These are phyloP conservation scores for Sanghuangporus weigelae DNA, from an alignment of 1,284 basidiomycete species.

Conservation along the genomic window DNA sequence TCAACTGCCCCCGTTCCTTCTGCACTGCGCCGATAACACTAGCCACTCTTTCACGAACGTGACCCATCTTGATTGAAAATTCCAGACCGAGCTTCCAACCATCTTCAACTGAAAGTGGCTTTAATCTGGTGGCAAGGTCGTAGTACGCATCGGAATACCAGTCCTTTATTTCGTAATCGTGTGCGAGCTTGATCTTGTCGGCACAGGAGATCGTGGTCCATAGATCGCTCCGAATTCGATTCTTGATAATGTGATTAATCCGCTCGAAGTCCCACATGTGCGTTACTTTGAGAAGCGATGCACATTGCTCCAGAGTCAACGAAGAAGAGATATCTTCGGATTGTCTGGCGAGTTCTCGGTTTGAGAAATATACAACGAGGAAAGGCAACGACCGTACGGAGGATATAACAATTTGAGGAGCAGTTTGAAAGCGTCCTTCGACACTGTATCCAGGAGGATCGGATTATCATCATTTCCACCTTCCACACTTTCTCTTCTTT, in stretches of 20 bases:
- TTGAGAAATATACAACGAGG: background rate
- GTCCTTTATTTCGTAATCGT: conserved; percentile 2
- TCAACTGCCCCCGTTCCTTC: too few relatives aligned
- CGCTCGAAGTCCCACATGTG: conserved; percentile 12
- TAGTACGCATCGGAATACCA: background rate
- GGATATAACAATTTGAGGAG: conserved; percentile 3
- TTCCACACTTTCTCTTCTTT: background rate
- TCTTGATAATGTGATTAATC: background rate
- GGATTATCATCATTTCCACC: conserved; percentile 5
- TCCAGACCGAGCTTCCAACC: background rate
- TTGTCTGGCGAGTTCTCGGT: background rate
- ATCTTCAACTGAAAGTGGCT: conserved; percentile 4
- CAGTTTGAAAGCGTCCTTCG: background rate
- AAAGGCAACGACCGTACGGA: background rate
- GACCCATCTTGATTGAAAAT: conserved; percentile 1
- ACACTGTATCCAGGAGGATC: conserved; percentile 2
- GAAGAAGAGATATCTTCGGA: background rate
- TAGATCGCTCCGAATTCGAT: background rate
- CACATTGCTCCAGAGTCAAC: conserved; percentile 1
- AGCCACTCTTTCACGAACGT: background rate
- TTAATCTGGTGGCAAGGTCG: background rate
- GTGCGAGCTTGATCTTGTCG: background rate
- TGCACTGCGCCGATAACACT: too few relatives aligned
- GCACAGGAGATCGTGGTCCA: background rate
- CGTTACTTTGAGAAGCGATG: background rate